Evolutionary conservation across 1,139 yeast species (phyloP).

Genomic region (Hemisphaericaspora xylanilytica): DNA sequence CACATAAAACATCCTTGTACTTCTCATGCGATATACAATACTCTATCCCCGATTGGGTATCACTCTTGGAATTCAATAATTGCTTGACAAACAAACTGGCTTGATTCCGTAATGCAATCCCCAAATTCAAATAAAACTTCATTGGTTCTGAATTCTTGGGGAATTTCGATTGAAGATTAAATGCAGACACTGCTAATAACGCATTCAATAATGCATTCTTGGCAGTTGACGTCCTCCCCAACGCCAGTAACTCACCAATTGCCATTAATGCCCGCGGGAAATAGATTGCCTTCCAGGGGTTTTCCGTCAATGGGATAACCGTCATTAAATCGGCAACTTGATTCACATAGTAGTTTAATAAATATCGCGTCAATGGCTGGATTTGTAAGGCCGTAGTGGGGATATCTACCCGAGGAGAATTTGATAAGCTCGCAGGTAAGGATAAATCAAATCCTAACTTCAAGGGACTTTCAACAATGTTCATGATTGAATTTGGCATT

Average conservation of each 20-base stretch:
- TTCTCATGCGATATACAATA: conserved; percentile 63
- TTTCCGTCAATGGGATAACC: conserved; percentile 74
- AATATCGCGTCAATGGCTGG: conserved; percentile 65
- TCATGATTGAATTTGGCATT: conserved; percentile 48
- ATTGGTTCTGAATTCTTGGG: conserved; percentile 58
- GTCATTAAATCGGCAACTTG: conserved; percentile 88
- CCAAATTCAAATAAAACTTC: conserved; percentile 69
- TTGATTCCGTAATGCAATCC: conserved; percentile 70
- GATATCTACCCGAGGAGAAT: conserved; percentile 36
- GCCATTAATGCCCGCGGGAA: conserved; percentile 81
- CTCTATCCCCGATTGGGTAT: conserved; percentile 37
- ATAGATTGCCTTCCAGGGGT: conserved; percentile 85
- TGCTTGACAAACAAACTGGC: conserved; percentile 67
- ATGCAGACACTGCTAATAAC: conserved; percentile 76
- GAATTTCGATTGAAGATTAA: conserved; percentile 73
- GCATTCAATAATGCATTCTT: conserved; percentile 79
- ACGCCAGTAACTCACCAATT: conserved; percentile 72
- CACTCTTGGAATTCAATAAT: conserved; percentile 35
- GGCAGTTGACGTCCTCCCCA: conserved; percentile 74
- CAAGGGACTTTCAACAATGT: conserved; percentile 43
- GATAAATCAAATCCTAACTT: conserved; percentile 39
- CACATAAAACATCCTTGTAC: conserved; percentile 81
- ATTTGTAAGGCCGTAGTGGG: conserved; percentile 64
- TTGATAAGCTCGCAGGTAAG: conserved; percentile 18
- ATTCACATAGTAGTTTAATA: conserved; percentile 71